phyloP scores from a whole-genome alignment of 108 stramenopile species.

The Skeletonema menzelii region DNA sequence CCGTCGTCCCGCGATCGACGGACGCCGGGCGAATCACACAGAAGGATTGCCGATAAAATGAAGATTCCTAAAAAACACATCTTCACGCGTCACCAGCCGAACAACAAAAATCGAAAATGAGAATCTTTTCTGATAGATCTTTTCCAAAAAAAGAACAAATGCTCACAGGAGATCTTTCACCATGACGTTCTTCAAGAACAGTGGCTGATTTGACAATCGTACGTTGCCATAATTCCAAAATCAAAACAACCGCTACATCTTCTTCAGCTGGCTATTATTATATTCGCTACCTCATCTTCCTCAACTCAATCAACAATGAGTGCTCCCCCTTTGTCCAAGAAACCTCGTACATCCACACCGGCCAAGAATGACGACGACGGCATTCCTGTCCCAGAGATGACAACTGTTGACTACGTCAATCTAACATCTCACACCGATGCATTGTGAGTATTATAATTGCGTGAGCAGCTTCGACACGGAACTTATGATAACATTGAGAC shows the following conservation, averaged over 20 bases:
- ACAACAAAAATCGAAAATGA: not conserved
- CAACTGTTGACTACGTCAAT: constrained; percentile 76
- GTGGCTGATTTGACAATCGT: not conserved
- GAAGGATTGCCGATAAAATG: not conserved
- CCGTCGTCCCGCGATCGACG: too few relatives aligned
- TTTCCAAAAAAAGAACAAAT: not conserved
- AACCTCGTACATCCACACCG: constrained; percentile 7
- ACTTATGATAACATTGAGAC: too few relatives aligned
- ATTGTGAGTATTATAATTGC: too few relatives aligned
- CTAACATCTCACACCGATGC: constrained; percentile 90
- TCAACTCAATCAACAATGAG: not conserved
- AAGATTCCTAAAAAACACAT: not conserved
- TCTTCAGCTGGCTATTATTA: not conserved
- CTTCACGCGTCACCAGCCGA: not conserved
- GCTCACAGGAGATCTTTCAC: not conserved
- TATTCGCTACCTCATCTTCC: not conserved
- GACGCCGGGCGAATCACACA: too few relatives aligned
- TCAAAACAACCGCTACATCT: not conserved
- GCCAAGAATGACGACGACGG: constrained; percentile 27
- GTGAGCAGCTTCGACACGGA: too few relatives aligned
- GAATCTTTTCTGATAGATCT: too few relatives aligned
- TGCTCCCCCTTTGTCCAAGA: constrained; percentile 8
- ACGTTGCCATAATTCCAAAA: not conserved
- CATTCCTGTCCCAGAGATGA: constrained; percentile 60
- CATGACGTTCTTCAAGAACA: not conserved